A percentile compares a stretch with the other conserved stretches of the same genome.
These are phyloP conservation scores for Phialophora expanda DNA, from an alignment of 2,329 filamentous ascomycete genomes.

Conservation along the genomic window DNA sequence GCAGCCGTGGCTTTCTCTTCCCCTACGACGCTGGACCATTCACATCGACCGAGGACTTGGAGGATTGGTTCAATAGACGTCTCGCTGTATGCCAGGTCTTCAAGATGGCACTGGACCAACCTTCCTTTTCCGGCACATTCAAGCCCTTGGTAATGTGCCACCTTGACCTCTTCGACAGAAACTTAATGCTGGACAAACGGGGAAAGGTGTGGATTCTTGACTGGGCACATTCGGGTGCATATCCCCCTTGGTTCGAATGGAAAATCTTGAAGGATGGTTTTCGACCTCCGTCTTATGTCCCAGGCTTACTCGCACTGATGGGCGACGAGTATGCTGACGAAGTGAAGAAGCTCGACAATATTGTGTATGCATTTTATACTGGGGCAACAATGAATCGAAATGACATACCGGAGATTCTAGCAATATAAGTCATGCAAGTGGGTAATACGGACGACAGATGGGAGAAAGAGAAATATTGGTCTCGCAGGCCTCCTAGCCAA, in stretches of 20 bases:
- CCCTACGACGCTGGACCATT: neutral
- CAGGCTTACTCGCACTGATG: neutral
- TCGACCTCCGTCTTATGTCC: neutral
- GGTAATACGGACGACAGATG: neutral
- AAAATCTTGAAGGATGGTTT: neutral
- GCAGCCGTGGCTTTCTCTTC: neutral
- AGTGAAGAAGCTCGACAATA: neutral
- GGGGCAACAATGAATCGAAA: neutral
- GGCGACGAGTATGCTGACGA: constrained; percentile 1
- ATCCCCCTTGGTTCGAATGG: constrained; percentile 12
- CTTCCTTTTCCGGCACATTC: constrained; percentile 2
- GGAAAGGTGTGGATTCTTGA: constrained; percentile 5
- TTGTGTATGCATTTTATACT: neutral
- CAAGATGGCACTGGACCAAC: neutral
- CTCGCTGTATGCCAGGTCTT: neutral
- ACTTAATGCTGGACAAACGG: constrained; percentile 3
- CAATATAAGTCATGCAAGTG: neutral
- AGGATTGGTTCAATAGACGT: constrained; percentile 4
- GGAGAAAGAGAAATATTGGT: neutral
- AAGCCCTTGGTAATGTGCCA: constrained; percentile 7
- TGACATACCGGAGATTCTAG: neutral
- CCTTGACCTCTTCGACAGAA: constrained; percentile 7
- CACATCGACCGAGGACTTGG: constrained; percentile 8
- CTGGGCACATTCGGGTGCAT: neutral
- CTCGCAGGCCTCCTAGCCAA: no score